Evolutionary conservation across 2,329 filamentous ascomycete genomes (phyloP).

Genomic region (Cadophora gregata): DNA sequence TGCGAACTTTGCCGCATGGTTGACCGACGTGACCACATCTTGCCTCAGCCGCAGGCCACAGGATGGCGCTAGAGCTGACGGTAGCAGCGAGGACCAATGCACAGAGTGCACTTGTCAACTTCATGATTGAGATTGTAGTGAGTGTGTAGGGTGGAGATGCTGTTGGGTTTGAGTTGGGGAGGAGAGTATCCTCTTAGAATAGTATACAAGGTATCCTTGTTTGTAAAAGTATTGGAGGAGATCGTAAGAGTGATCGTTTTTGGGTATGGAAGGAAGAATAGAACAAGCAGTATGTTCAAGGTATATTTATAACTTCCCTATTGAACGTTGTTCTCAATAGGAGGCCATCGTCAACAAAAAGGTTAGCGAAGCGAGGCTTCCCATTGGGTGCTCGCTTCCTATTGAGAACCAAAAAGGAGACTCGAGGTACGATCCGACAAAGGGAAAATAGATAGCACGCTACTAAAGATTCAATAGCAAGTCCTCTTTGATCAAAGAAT

Average conservation of each 20-base stretch:
- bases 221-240: conserved; percentile 25
- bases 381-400: conserved; percentile 27
- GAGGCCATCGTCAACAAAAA: conserved; percentile 15
- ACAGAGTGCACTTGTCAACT: conserved; percentile 51
- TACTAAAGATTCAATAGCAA: background rate
- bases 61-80: conserved; percentile 43
- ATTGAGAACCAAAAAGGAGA: conserved; percentile 35
- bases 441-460: background rate
- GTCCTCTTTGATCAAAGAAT: conserved; percentile 13
- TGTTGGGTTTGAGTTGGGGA: conserved; percentile 8
- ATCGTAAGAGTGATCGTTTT: conserved; percentile 16
- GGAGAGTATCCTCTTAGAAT: conserved; percentile 1
- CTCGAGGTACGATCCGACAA: conserved; percentile 4
- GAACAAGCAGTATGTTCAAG: background rate
- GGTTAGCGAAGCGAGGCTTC: conserved; percentile 21
- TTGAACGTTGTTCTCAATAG: conserved; percentile 25
- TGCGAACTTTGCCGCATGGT: conserved; percentile 5
- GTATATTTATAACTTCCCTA: conserved; percentile 25
- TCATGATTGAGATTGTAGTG: conserved; percentile 50
- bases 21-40: conserved; percentile 21
- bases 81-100: conserved; percentile 50
- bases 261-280: conserved; percentile 19
- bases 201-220: conserved; percentile 20
- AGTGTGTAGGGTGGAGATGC: conserved; percentile 14
- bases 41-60: conserved; percentile 23